phyloP scores from a whole-genome alignment of 495 filamentous ascomycete species.

The Eremomyces bilateralis region DNA sequence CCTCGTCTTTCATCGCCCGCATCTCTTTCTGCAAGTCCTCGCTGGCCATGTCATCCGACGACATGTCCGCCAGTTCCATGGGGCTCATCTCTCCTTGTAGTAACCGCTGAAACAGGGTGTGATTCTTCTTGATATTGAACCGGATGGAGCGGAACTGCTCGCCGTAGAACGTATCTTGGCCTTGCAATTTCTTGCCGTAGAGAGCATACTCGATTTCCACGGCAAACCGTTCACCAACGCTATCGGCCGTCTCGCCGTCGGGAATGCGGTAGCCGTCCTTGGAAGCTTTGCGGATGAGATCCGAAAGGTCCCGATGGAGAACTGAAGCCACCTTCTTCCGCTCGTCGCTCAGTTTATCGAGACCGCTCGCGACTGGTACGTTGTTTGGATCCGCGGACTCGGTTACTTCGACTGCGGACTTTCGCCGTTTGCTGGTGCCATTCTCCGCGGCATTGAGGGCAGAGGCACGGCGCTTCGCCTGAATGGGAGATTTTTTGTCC shows the following conservation, averaged over 20 bases:
- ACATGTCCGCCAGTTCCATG: slow-evolving; percentile 60
- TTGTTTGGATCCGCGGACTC: neutral
- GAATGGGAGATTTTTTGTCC: neutral
- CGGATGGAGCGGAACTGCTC: slow-evolving; percentile 39
- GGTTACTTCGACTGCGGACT: slow-evolving; percentile 4
- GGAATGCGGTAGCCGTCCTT: slow-evolving; percentile 31
- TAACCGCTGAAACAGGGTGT: slow-evolving; percentile 52
- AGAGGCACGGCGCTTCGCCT: neutral
- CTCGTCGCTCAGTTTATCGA: slow-evolving; percentile 8
- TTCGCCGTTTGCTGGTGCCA: slow-evolving; percentile 6
- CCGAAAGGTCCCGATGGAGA: neutral
- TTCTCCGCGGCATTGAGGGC: neutral
- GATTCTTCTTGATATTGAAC: slow-evolving; percentile 73
- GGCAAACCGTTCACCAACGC: slow-evolving; percentile 31
- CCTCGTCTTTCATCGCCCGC: slow-evolving; percentile 50
- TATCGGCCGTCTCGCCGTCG: slow-evolving; percentile 28
- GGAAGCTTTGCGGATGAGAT: slow-evolving; percentile 26
- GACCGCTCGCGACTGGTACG: neutral
- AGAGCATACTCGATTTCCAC: slow-evolving; percentile 57
- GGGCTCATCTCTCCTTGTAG: slow-evolving; percentile 47
- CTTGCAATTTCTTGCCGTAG: slow-evolving; percentile 32
- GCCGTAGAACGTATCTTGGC: slow-evolving; percentile 28
- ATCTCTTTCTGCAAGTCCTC: slow-evolving; percentile 68
- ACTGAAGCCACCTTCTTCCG: slow-evolving; percentile 5
- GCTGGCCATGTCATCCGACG: slow-evolving; percentile 68